Evolutionary conservation across 2,329 filamentous ascomycete species (phyloP), one percentile per base, ranked within the genome.

Genomic region (Epichloe sylvatica): DNA sequence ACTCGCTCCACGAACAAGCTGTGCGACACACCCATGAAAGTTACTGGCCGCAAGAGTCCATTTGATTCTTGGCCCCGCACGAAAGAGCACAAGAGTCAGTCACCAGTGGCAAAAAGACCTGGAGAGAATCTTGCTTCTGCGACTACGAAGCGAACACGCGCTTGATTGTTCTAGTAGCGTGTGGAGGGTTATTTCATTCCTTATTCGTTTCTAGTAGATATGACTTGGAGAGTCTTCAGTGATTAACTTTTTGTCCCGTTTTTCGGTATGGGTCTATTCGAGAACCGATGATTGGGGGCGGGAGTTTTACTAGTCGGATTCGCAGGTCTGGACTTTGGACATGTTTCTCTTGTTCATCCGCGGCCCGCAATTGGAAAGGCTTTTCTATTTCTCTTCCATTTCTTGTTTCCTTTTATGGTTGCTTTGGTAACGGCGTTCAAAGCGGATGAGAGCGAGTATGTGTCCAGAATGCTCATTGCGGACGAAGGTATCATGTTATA

Each of bases 1-100:
- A 84, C 78, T 13, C 76, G 82, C 45, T 72, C 74, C 12, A 60
- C 69, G 43, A 73, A 74, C 59, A 78, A 75, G 67, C 68, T 74
- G 49, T 56, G 61, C 33, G 66, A 67, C 11, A 70, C 70, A 8
- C 70, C 74, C 1, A 57, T 68, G 54, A 74, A 70, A 56, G 52
- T 56, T 52, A 62, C 61, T 51, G 58, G 59, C 42, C 60, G 68
- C 55, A 69, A 67, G 51, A 81, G 76, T 57, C 79, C 78, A 2
- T 87, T 87, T 57, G 80, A 84, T 57, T 72, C 72, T 38, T 88
- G 83, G 83, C 76, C 71, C 54, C 78, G 81, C 51, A 78, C 77
- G 57, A 87, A 87, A 70, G 68, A 63, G 54, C 65, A 56, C 64
- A 52, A 68, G 69, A 52, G 70, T 62, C 53, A 76, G 72, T 66